A percentile compares a stretch with the other conserved stretches of the same genome.
Evolutionary conservation across 345 rosid species (phyloP).

Genomic region (Eucalyptus pauciflora): DNA sequence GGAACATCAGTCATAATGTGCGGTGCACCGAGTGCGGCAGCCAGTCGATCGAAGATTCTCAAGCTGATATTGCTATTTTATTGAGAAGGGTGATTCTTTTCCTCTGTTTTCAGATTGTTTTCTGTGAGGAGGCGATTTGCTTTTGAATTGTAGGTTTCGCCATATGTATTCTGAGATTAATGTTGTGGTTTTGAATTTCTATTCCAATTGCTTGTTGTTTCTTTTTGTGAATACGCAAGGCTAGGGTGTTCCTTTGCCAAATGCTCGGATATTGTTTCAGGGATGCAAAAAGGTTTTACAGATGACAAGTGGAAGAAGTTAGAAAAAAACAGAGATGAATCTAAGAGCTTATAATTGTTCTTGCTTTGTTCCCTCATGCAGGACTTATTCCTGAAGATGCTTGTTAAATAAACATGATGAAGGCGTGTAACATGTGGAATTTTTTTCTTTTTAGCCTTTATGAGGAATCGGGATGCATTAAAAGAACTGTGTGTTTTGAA

Average conservation of each 20-base stretch:
- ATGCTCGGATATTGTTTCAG: not conserved
- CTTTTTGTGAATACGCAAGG: not conserved
- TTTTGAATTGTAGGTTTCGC: not conserved
- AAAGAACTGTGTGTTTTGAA: not conserved
- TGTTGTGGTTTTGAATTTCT: not conserved
- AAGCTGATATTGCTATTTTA: conserved; percentile 90
- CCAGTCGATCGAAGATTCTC: conserved; percentile 98
- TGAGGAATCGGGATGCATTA: not conserved
- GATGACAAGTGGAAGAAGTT: not conserved
- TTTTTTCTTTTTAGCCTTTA: not conserved
- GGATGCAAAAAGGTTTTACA: not conserved
- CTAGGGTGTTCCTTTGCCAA: not conserved
- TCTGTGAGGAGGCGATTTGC: not conserved
- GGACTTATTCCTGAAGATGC: not conserved
- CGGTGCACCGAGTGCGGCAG: conserved; percentile 98
- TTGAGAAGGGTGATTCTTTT: conserved; percentile 54
- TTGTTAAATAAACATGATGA: not conserved
- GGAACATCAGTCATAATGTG: conserved; percentile 88
- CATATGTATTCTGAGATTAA: not conserved
- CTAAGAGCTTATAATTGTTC: not conserved
- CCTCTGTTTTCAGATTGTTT: not conserved
- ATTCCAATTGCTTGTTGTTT: not conserved
- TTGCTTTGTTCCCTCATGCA: not conserved
- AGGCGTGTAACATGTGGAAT: not conserved
- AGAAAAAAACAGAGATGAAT: not conserved